Conservation (phyloP, 202 grass and related monocot genomes). For the Schoenoplectus triqueter region DNA sequence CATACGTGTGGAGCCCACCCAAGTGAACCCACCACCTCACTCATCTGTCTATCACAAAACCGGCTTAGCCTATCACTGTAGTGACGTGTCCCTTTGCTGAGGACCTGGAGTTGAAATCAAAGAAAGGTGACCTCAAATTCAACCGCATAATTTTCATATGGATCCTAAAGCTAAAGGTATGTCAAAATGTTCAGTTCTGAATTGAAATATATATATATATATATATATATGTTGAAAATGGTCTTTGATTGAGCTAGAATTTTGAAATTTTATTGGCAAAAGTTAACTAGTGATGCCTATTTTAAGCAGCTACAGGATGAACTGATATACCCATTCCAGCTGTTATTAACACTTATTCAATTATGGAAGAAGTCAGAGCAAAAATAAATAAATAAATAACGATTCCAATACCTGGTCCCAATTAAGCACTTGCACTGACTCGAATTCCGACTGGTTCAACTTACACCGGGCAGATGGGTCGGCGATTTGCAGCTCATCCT, state of each 20-base stretch:
- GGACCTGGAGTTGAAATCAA: constrained; percentile 29
- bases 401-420: constrained; percentile 43
- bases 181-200: neutral
- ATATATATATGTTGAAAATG: neutral
- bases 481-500: constrained; percentile 36
- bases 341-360: neutral
- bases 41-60: constrained; percentile 53
- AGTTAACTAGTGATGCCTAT: neutral
- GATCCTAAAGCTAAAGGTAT: neutral
- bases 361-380: neutral
- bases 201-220: neutral
- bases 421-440: constrained; percentile 31
- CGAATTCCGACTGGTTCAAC: constrained; percentile 35
- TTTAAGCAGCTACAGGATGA: neutral
- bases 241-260: neutral
- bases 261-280: neutral
- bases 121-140: neutral
- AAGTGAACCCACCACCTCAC: constrained; percentile 39
- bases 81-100: constrained; percentile 45
- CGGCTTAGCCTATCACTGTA: constrained; percentile 51
- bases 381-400: neutral
- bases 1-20: constrained; percentile 45
- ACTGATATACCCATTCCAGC: neutral
- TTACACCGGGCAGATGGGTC: constrained; percentile 45
- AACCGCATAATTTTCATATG: neutral